Conservation (phyloP, 345 rosid genomes). For the Noccaea bulbosa region DNA sequence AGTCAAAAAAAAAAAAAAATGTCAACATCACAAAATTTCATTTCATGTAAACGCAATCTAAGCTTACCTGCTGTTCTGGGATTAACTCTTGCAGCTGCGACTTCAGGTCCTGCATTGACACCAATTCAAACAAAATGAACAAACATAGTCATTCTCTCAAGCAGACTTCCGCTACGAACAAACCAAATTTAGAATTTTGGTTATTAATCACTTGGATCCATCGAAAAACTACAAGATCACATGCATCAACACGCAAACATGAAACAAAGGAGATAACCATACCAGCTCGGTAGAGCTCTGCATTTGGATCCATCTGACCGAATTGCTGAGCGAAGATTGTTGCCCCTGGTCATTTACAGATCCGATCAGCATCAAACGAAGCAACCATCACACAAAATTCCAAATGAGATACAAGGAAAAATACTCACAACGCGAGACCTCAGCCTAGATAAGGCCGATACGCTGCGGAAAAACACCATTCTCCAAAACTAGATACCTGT, state of each 20-base stretch:
- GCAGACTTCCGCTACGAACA: neutral
- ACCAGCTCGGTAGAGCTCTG: conserved; percentile 77
- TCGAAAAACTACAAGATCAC: conserved; percentile 11
- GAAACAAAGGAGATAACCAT: conserved; percentile 13
- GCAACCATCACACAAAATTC: neutral
- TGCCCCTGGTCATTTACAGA: conserved; percentile 52
- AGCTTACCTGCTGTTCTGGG: conserved; percentile 89
- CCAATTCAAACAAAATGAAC: conserved; percentile 26
- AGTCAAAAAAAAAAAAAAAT: neutral
- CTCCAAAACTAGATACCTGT: conserved; percentile 39
- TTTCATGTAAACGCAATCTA: conserved; percentile 5
- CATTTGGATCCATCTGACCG: conserved; percentile 89
- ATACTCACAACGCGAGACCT: conserved; percentile 69
- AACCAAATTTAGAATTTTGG: neutral
- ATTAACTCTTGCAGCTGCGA: conserved; percentile 90
- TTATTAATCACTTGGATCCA: neutral
- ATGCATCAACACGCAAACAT: neutral
- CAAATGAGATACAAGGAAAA: neutral
- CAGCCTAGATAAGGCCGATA: conserved; percentile 64
- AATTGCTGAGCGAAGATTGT: conserved; percentile 62
- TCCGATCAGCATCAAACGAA: conserved; percentile 16
- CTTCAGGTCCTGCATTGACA: conserved; percentile 71
- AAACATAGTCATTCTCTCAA: neutral
- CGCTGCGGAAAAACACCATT: conserved; percentile 73
- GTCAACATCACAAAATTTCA: neutral